Conservation (phyloP, 768 basidiomycete species). For the Hemileccinum rubropunctum region DNA sequence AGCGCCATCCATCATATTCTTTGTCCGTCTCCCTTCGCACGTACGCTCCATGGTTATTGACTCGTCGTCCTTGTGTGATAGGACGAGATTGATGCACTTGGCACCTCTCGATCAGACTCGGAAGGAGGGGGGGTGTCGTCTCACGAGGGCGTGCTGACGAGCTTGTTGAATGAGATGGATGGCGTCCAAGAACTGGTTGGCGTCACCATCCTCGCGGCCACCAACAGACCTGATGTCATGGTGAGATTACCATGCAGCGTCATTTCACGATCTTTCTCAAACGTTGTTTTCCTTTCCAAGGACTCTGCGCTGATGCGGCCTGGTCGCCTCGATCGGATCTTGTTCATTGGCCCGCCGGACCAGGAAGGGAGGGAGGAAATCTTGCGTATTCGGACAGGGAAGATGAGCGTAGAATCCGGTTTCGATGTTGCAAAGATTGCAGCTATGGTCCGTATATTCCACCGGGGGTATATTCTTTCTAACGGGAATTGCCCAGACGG, state of each 20-base stretch:
- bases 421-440: conserved; percentile 71
- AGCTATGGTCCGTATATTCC: conserved; percentile 45
- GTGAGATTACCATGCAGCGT: conserved; percentile 42
- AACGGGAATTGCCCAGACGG: conserved; percentile 52
- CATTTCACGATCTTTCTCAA: background rate
- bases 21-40: conserved; percentile 51
- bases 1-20: conserved; percentile 94
- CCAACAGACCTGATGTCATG: conserved; percentile 92
- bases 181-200: conserved; percentile 93
- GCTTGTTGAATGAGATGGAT: conserved; percentile 96
- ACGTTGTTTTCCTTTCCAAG: conserved; percentile 38
- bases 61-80: conserved; percentile 28
- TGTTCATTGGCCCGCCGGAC: conserved; percentile 94
- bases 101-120: conserved; percentile 63
- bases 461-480: background rate
- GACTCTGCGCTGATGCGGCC: conserved; percentile 95
- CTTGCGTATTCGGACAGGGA: conserved; percentile 66
- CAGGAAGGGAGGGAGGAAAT: conserved; percentile 78
- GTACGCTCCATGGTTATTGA: background rate
- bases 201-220: conserved; percentile 95
- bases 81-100: conserved; percentile 98
- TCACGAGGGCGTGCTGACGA: conserved; percentile 90
- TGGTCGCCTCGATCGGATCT: conserved; percentile 88
- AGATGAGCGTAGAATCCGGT: conserved; percentile 77
- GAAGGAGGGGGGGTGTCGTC: conserved; percentile 52